Conservation (phyloP, 495 filamentous ascomycete genomes). For the Podospora sp. region DNA sequence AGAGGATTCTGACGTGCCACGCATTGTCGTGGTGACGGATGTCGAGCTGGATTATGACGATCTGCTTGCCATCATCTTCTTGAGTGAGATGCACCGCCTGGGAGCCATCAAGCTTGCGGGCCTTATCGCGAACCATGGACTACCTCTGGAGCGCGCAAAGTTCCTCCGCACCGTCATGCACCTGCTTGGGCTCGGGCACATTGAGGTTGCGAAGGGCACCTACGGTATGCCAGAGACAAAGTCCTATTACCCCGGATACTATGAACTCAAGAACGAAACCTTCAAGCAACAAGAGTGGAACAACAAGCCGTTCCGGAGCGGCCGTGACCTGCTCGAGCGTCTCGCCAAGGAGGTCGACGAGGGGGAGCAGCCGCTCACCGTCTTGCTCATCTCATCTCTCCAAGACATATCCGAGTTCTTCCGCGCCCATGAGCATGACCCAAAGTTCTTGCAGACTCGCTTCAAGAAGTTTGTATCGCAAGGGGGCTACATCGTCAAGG, state of each 20-base stretch:
- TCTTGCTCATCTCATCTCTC: conserved; percentile 22
- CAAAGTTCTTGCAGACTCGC: neutral
- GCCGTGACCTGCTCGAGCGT: neutral
- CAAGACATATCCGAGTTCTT: conserved; percentile 28
- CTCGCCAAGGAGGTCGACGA: conserved; percentile 9
- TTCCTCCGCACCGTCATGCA: conserved; percentile 23
- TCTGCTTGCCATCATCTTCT: conserved; percentile 27
- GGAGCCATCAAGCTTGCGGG: conserved; percentile 25
- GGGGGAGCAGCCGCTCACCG: conserved; percentile 20
- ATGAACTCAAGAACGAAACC: conserved; percentile 25
- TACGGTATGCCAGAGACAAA: neutral
- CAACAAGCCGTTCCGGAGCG: neutral
- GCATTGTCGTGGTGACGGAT: conserved; percentile 25
- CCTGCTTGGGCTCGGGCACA: conserved; percentile 10
- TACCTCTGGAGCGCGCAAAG: conserved; percentile 13
- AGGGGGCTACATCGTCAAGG: conserved; percentile 20
- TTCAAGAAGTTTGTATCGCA: conserved; percentile 29
- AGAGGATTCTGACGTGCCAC: conserved; percentile 16
- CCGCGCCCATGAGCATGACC: neutral
- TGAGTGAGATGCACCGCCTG: conserved; percentile 30
- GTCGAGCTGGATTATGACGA: conserved; percentile 31
- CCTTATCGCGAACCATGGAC: conserved; percentile 25
- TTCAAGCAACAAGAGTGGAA: conserved; percentile 19
- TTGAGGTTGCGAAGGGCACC: conserved; percentile 21
- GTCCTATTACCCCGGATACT: conserved; percentile 5